Conservation (phyloP, 441 rosid species). For the Hypseocharis bilobata region DNA sequence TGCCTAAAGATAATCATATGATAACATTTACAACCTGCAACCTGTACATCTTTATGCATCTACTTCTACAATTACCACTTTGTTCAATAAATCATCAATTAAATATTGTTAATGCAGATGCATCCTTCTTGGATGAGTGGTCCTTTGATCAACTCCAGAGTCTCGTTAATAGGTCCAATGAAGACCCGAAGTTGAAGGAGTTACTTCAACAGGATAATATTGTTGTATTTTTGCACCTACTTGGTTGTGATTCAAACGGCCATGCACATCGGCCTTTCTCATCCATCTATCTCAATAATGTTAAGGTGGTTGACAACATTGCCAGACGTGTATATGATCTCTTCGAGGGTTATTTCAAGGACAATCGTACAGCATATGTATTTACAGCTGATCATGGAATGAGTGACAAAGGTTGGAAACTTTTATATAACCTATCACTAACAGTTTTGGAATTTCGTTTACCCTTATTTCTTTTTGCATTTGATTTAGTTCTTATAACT, state of each 20-base stretch:
- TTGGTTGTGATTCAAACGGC: constrained; percentile 97
- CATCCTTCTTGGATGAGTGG: constrained; percentile 98
- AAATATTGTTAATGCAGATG: constrained; percentile 61
- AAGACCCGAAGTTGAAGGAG: constrained; percentile 62
- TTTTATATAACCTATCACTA: background rate
- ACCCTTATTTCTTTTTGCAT: background rate
- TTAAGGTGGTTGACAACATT: constrained; percentile 81
- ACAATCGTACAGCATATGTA: constrained; percentile 74
- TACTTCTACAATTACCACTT: constrained; percentile 16
- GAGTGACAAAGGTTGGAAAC: constrained; percentile 78
- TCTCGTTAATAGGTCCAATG: constrained; percentile 73
- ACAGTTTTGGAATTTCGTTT: too few species aligned
- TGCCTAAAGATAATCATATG: background rate
- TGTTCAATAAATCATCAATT: constrained; percentile 26
- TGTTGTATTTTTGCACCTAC: constrained; percentile 81
- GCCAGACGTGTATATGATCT: constrained; percentile 72
- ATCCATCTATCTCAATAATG: constrained; percentile 87
- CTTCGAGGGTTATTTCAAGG: constrained; percentile 75
- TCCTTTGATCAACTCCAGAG: constrained; percentile 88
- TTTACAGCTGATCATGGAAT: constrained; percentile 97
- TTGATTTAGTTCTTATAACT: background rate
- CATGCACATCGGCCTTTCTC: constrained; percentile 96
- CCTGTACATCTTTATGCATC: background rate
- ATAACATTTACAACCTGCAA: background rate
- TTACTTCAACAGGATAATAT: constrained; percentile 73